Conservation (phyloP, 1,139 yeast genomes). For the Yamadazyma atlantica region DNA sequence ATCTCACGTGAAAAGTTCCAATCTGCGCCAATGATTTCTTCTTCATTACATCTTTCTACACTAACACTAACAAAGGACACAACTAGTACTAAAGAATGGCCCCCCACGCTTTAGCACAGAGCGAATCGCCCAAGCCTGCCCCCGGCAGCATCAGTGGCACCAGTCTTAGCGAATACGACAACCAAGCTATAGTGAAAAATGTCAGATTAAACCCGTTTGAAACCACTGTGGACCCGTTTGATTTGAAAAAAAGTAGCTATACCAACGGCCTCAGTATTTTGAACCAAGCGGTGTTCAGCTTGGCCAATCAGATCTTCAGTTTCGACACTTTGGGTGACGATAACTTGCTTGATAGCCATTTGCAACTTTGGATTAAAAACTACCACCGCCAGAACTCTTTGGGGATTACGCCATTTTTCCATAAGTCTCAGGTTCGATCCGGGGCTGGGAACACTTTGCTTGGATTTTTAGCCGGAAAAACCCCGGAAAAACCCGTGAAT, state of each 20-base stretch:
- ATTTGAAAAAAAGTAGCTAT: slow-evolving; percentile 50
- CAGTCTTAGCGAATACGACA: slow-evolving; percentile 6
- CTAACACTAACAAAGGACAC: slow-evolving; percentile 9
- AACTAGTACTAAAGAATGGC: slow-evolving; percentile 7
- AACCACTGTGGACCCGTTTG: slow-evolving; percentile 54
- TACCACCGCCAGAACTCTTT: slow-evolving; percentile 52
- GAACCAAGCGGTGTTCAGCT: slow-evolving; percentile 63
- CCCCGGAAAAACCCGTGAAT: slow-evolving; percentile 40
- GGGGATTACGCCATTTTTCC: slow-evolving; percentile 57
- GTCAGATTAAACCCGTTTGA: slow-evolving; percentile 53
- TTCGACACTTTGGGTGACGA: slow-evolving; percentile 66
- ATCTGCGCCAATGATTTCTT: slow-evolving; percentile 4
- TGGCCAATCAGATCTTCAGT: slow-evolving; percentile 65
- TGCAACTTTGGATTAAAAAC: slow-evolving; percentile 59
- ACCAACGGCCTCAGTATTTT: slow-evolving; percentile 66
- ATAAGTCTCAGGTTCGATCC: slow-evolving; percentile 69
- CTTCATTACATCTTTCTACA: neutral
- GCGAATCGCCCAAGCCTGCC: slow-evolving; percentile 4
- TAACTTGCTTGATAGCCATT: slow-evolving; percentile 58
- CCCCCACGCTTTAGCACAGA: slow-evolving; percentile 14
- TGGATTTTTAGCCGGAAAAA: slow-evolving; percentile 59
- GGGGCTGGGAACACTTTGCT: slow-evolving; percentile 83
- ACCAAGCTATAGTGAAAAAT: slow-evolving; percentile 4
- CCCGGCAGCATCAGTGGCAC: slow-evolving; percentile 3
- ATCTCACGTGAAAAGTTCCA: slow-evolving; percentile 12